Percentiles rank a stretch among this genome's conserved stretches.
Conservation (phyloP, 2,329 filamentous ascomycete species). For the Scedosporium apiospermum region DNA sequence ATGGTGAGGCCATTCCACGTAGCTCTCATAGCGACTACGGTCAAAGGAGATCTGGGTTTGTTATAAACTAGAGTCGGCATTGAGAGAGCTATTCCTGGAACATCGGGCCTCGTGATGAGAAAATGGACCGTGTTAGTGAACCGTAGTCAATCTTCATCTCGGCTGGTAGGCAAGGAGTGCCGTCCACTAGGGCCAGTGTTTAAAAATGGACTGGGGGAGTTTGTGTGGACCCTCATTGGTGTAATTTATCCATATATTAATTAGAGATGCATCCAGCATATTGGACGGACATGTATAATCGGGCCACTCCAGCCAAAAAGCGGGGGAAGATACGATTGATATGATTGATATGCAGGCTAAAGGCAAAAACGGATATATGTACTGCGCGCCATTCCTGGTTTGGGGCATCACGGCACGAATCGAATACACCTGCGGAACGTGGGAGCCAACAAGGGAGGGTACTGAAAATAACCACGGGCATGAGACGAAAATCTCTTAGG, state of each 20-base stretch:
- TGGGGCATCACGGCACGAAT: background rate
- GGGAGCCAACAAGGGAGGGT: background rate
- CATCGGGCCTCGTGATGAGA: background rate
- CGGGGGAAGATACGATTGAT: background rate
- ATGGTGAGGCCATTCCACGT: background rate
- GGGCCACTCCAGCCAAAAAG: background rate
- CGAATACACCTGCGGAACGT: background rate
- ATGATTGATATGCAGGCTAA: background rate
- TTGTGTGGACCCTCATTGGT: background rate
- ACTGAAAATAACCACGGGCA: slow-evolving; percentile 1
- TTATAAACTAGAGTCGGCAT: background rate
- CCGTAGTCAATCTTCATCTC: background rate
- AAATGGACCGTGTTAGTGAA: background rate
- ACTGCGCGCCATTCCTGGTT: background rate
- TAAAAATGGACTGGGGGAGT: background rate
- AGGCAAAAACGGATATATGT: background rate
- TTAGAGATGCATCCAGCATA: background rate
- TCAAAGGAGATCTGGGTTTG: background rate
- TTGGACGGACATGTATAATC: background rate
- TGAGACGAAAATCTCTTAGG: background rate
- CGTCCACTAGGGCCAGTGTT: background rate
- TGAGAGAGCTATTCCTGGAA: background rate
- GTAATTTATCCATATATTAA: slow-evolving; percentile 1
- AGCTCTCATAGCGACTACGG: background rate
- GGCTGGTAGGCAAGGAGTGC: background rate